phyloP scores from a whole-genome alignment of 495 filamentous ascomycete species.

The Podospora sp. region DNA sequence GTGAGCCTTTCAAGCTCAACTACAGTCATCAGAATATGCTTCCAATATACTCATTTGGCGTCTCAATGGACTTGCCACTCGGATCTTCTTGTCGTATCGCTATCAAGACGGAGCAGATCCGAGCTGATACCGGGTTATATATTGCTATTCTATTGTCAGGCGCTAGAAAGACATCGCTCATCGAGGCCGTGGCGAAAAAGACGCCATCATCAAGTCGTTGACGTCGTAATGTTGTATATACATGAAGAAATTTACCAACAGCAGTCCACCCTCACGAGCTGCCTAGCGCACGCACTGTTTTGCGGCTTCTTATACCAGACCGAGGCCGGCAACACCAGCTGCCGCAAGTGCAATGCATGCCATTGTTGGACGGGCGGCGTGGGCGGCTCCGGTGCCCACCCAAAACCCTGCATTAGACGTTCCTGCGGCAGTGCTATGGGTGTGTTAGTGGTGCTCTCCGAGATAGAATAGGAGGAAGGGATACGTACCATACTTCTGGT shows the following conservation, averaged over 20 bases:
- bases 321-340: slow-evolving; percentile 31
- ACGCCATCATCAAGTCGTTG: slow-evolving; percentile 9
- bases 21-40: no score
- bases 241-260: background rate
- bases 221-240: slow-evolving; percentile 9
- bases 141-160: background rate
- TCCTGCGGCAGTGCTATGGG: slow-evolving; percentile 25
- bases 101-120: no score
- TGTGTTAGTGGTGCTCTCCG: background rate
- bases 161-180: background rate
- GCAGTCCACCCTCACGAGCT: background rate
- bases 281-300: background rate
- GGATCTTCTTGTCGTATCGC: no score
- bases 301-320: slow-evolving; percentile 6
- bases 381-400: slow-evolving; percentile 30
- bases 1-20: no score
- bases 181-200: background rate
- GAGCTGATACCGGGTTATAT: no score
- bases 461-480: background rate
- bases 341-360: slow-evolving; percentile 28
- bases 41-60: no score
- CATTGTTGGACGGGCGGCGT: slow-evolving; percentile 31
- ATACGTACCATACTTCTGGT: slow-evolving; percentile 29
- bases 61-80: no score
- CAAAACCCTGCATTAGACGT: slow-evolving; percentile 31